Evolutionary conservation across 257 asterid species (phyloP).

Genomic region (Solanum clarkiae): DNA sequence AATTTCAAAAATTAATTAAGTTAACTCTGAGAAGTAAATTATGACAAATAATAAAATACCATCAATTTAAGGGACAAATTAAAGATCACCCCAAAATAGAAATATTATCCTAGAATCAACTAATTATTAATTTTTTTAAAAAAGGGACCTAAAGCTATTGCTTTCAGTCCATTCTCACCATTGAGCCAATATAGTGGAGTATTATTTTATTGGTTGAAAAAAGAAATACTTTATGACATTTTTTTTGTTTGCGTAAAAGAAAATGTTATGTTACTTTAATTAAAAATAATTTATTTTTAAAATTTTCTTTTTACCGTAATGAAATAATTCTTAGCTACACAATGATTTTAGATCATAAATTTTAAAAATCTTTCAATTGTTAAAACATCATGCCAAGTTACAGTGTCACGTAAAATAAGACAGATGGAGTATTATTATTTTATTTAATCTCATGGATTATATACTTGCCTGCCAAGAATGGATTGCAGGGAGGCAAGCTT

Average conservation of each 20-base stretch:
- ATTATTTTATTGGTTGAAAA: not conserved
- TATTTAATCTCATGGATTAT: not conserved
- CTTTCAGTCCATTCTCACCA: too few relatives aligned
- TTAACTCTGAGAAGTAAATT: accelerated
- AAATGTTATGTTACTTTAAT: too few relatives aligned
- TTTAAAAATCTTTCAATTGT: too few relatives aligned
- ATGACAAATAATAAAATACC: not conserved
- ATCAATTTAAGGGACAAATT: not conserved
- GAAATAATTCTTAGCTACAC: too few relatives aligned
- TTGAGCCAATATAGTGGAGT: not conserved
- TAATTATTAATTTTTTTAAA: not conserved
- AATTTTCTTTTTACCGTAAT: too few relatives aligned
- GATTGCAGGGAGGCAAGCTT: not conserved
- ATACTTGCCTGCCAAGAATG: not conserved
- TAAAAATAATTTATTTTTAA: too few relatives aligned
- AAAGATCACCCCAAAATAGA: not conserved
- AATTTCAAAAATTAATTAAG: not conserved
- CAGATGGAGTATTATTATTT: not conserved
- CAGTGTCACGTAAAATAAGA: too few relatives aligned
- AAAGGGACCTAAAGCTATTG: not conserved
- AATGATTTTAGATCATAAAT: too few relatives aligned
- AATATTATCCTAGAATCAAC: not conserved
- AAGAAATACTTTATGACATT: not conserved
- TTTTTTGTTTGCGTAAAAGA: too few relatives aligned
- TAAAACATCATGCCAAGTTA: too few relatives aligned